Percentiles rank a stretch among this genome's conserved stretches.
These are phyloP conservation scores for Fusarium lyarnte DNA, from an alignment of 2,329 filamentous ascomycete genomes.

Conservation along the genomic window DNA sequence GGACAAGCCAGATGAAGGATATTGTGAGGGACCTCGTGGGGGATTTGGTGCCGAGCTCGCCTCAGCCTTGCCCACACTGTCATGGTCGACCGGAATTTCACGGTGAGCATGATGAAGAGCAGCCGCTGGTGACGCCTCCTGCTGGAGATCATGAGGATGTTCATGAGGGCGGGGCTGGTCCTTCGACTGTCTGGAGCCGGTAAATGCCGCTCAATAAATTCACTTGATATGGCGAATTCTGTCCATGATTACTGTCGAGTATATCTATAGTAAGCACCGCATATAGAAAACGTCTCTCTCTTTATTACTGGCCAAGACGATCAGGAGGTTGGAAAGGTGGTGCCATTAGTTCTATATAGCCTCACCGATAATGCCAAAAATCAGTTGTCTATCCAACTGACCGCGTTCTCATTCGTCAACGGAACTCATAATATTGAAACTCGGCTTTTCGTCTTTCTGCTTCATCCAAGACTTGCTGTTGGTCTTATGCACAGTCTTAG, in stretches of 20 bases:
- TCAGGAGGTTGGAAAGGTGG: fast-evolving
- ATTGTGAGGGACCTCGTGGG: background rate
- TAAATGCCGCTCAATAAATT: background rate
- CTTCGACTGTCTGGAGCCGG: background rate
- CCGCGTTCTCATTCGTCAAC: background rate
- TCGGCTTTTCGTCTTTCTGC: background rate
- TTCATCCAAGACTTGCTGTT: background rate
- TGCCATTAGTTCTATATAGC: background rate
- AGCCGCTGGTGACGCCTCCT: background rate
- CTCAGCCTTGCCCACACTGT: background rate
- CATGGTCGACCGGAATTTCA: background rate
- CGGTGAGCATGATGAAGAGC: background rate
- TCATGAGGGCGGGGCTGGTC: background rate
- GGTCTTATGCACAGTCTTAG: background rate
- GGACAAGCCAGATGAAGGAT: background rate
- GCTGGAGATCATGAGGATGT: background rate
- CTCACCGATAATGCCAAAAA: fast-evolving
- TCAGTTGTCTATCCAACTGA: fast-evolving
- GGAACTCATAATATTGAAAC: fast-evolving
- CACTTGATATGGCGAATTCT: fast-evolving
- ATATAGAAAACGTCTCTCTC: fast-evolving
- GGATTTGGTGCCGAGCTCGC: background rate
- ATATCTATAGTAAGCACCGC: background rate
- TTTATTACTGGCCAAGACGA: too few species aligned
- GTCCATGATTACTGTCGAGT: background rate